phyloP scores from a whole-genome alignment of 495 filamentous ascomycete genomes.

The Monascus purpureus region DNA sequence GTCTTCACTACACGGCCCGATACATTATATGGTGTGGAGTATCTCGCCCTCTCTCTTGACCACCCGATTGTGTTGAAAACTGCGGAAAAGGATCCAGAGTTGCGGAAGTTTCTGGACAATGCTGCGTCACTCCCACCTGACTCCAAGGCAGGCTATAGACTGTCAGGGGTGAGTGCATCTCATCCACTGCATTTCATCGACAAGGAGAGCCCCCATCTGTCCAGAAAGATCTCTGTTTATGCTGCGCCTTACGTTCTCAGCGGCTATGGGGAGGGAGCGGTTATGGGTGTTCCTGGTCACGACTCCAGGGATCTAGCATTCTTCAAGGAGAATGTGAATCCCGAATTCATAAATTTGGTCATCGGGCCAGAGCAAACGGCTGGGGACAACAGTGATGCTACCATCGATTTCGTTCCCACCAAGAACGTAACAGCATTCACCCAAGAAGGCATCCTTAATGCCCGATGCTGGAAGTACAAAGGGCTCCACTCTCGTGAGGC shows the following conservation, averaged over 20 bases:
- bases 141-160: slow-evolving; percentile 59
- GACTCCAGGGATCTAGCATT: slow-evolving; percentile 66
- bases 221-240: slow-evolving; percentile 54
- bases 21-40: slow-evolving; percentile 73
- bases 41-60: slow-evolving; percentile 60
- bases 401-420: slow-evolving; percentile 21
- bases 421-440: slow-evolving; percentile 25
- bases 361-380: slow-evolving; percentile 19
- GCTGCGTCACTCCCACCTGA: slow-evolving; percentile 48
- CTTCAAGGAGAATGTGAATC: slow-evolving; percentile 54
- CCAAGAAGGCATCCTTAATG: slow-evolving; percentile 31
- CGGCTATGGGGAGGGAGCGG: slow-evolving; percentile 76
- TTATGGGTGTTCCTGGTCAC: slow-evolving; percentile 87
- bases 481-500: slow-evolving; percentile 49
- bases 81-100: slow-evolving; percentile 40
- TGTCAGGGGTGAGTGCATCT: slow-evolving; percentile 43
- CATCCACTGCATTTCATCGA: slow-evolving; percentile 51
- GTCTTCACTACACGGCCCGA: slow-evolving; percentile 77
- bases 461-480: slow-evolving; percentile 29
- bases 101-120: slow-evolving; percentile 53
- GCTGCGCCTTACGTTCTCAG: slow-evolving; percentile 76
- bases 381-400: slow-evolving; percentile 22
- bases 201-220: slow-evolving; percentile 32
- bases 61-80: slow-evolving; percentile 55
- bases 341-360: slow-evolving; percentile 34